These are phyloP conservation scores for Euphorbia lathyris DNA, from an alignment of 345 rosid species.

Conservation along the genomic window DNA sequence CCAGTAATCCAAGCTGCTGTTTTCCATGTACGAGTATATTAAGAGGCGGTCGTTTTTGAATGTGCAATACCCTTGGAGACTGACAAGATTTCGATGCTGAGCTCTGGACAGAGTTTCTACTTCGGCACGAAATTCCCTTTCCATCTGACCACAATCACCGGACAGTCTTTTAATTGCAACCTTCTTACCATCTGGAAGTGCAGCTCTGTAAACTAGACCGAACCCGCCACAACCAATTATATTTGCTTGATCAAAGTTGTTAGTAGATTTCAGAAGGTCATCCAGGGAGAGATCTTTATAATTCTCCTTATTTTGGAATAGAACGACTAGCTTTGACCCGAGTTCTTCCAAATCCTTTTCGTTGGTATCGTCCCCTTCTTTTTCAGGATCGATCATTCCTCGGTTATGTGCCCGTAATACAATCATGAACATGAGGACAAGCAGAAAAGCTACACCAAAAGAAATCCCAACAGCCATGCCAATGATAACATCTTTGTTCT, in stretches of 20 bases:
- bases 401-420: slow-evolving; percentile 46
- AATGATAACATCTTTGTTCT: slow-evolving; percentile 32
- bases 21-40: slow-evolving; percentile 87
- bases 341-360: slow-evolving; percentile 49
- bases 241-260: slow-evolving; percentile 70
- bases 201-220: slow-evolving; percentile 78
- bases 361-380: slow-evolving; percentile 35
- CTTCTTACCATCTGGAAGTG: slow-evolving; percentile 59
- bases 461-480: slow-evolving; percentile 65
- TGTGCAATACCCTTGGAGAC: slow-evolving; percentile 71
- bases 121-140: slow-evolving; percentile 78
- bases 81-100: slow-evolving; percentile 83
- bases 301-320: slow-evolving; percentile 55
- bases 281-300: slow-evolving; percentile 51
- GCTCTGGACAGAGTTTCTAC: slow-evolving; percentile 89
- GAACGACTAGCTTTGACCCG: slow-evolving; percentile 49
- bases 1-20: slow-evolving; percentile 91
- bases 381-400: slow-evolving; percentile 72
- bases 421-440: slow-evolving; percentile 43
- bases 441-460: slow-evolving; percentile 49
- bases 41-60: slow-evolving; percentile 52
- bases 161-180: slow-evolving; percentile 80
- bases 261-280: slow-evolving; percentile 64
- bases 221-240: slow-evolving; percentile 91
- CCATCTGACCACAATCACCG: slow-evolving; percentile 83